Percentiles rank a stretch among this genome's conserved stretches.
Conservation (phyloP, 257 asterid genomes). For the Haberlea rhodopensis region DNA sequence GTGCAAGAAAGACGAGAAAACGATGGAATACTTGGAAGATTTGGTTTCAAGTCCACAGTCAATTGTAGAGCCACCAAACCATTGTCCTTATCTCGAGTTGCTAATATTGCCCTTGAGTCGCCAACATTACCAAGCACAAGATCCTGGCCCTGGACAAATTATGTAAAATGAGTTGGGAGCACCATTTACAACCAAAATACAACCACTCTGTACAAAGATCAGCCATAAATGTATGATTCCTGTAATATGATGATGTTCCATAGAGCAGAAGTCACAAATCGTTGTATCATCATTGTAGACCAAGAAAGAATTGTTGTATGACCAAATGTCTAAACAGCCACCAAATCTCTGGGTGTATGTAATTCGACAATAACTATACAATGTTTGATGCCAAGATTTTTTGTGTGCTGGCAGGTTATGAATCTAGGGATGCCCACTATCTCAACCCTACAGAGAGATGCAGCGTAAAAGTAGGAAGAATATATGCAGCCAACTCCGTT, state of each 20-base stretch:
- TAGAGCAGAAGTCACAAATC: too few species aligned
- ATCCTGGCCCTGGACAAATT: conserved; percentile 73
- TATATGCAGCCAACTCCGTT: not conserved
- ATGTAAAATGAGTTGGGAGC: conserved; percentile 12
- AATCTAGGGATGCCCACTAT: too few species aligned
- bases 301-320: too few species aligned
- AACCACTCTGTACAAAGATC: not conserved
- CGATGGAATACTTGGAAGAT: conserved; percentile 81
- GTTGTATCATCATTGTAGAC: too few species aligned
- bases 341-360: too few species aligned
- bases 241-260: too few species aligned
- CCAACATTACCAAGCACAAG: conserved; percentile 90
- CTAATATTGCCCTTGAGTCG: conserved; percentile 94
- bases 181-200: not conserved
- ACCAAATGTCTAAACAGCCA: too few species aligned
- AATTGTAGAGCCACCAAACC: conserved; percentile 75
- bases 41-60: conserved; percentile 96
- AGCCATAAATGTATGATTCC: not conserved
- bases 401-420: too few species aligned
- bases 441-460: too few species aligned
- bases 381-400: too few species aligned
- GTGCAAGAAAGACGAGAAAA: conserved; percentile 8
- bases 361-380: too few species aligned
- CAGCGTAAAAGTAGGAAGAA: not conserved
- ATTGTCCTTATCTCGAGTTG: conserved; percentile 71